Percentiles rank a stretch among this genome's conserved stretches.
Evolutionary conservation across 202 grass and related monocot species (phyloP).

Genomic region (Tripidium arundinaceum): DNA sequence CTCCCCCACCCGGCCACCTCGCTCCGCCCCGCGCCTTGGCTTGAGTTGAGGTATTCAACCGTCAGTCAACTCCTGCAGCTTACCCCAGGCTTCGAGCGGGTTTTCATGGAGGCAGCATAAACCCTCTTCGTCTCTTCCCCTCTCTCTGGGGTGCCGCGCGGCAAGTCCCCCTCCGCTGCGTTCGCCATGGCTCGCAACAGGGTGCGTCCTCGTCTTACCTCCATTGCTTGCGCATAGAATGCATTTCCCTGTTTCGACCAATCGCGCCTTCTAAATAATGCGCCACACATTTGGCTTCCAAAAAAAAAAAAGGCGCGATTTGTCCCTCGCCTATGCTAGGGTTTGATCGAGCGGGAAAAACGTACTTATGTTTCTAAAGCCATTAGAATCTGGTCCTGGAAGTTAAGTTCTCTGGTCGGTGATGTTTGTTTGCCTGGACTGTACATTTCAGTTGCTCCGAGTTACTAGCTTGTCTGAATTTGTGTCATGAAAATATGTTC

Average conservation of each 20-base stretch:
- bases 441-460: neutral
- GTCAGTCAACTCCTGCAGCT: neutral
- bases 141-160: neutral
- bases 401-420: neutral
- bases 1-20: too few relatives aligned
- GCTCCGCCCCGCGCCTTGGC: neutral
- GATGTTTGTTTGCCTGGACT: neutral
- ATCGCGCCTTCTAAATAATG: neutral
- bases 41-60: neutral
- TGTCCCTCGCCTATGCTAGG: neutral
- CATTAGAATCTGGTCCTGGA: neutral
- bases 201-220: neutral
- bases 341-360: neutral
- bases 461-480: neutral
- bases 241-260: neutral
- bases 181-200: constrained; percentile 41
- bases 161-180: neutral
- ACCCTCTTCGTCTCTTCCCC: neutral
- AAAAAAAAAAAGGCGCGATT: neutral
- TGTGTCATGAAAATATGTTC: neutral
- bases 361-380: neutral
- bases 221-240: neutral
- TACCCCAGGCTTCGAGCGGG: neutral
- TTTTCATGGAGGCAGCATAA: neutral
- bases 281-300: neutral